Conservation (phyloP, 2,329 filamentous ascomycete genomes). For the Xylaria sp. region DNA sequence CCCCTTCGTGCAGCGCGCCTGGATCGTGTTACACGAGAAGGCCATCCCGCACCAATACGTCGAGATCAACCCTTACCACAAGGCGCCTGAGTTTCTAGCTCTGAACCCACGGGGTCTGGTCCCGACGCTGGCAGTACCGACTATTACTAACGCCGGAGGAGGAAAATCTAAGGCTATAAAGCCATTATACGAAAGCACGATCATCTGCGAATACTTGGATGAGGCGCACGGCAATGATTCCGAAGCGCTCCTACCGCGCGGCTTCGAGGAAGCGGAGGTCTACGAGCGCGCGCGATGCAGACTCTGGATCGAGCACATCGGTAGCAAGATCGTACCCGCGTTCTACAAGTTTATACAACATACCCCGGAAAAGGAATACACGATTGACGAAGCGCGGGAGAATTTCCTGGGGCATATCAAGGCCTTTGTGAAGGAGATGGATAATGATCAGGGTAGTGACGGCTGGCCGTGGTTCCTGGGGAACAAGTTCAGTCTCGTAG, state of each 20-base stretch:
- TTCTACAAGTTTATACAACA: conserved; percentile 70
- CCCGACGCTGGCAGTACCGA: conserved; percentile 66
- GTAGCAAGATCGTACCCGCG: conserved; percentile 67
- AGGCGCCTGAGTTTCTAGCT: conserved; percentile 68
- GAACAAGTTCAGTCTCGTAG: conserved; percentile 66
- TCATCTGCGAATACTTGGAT: conserved; percentile 78
- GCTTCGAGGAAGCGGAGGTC: conserved; percentile 38
- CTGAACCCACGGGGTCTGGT: conserved; percentile 79
- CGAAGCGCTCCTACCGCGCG: conserved; percentile 58
- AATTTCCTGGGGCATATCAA: conserved; percentile 66
- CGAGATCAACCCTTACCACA: conserved; percentile 80
- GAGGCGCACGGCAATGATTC: conserved; percentile 65
- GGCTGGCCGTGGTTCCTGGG: conserved; percentile 76
- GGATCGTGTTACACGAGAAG: conserved; percentile 77
- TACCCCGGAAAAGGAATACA: conserved; percentile 54
- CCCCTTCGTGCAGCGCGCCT: conserved; percentile 71
- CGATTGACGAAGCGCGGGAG: conserved; percentile 57
- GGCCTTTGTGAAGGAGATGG: conserved; percentile 67
- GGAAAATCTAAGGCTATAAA: conserved; percentile 43
- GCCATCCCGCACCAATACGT: conserved; percentile 75
- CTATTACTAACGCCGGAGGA: rapidly evolving
- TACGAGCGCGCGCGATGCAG: conserved; percentile 70
- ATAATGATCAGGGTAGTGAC: conserved; percentile 51
- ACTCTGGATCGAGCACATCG: conserved; percentile 78
- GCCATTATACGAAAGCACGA: conserved; percentile 73